phyloP scores from a whole-genome alignment of 257 asterid species.

The Pogostemon cablin region DNA sequence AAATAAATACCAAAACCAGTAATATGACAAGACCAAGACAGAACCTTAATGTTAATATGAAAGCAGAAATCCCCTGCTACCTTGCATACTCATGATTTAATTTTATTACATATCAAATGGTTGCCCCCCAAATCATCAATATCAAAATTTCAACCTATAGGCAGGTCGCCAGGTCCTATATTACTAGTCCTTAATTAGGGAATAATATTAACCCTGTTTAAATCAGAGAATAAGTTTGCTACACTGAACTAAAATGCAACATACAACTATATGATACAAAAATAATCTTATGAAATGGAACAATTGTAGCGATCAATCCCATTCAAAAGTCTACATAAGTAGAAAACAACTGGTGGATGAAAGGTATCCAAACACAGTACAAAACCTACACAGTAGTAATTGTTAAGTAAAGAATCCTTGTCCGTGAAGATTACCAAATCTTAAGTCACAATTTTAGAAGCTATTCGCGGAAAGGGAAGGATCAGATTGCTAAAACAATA shows the following conservation, averaged over 20 bases:
- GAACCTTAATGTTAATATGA: not conserved
- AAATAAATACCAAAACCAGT: slow-evolving; percentile 18
- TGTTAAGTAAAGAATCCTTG: slow-evolving; percentile 20
- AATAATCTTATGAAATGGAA: slow-evolving; percentile 14
- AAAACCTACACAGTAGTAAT: not conserved
- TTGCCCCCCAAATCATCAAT: slow-evolving; percentile 5
- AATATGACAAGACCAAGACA: not conserved
- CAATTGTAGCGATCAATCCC: slow-evolving; percentile 20
- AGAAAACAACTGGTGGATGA: slow-evolving; percentile 6
- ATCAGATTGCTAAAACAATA: not conserved
- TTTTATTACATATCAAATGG: slow-evolving; percentile 10
- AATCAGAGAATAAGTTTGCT: slow-evolving; percentile 1
- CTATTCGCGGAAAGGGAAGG: slow-evolving; percentile 16
- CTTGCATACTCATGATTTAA: slow-evolving; percentile 3
- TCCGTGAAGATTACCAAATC: slow-evolving; percentile 28
- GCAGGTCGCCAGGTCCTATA: slow-evolving; percentile 1
- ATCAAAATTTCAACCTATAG: not conserved
- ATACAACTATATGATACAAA: not conserved
- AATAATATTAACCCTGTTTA: not conserved
- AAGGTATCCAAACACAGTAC: slow-evolving; percentile 23
- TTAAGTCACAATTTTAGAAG: slow-evolving; percentile 9
- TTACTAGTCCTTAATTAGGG: not conserved
- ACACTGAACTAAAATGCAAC: slow-evolving; percentile 13
- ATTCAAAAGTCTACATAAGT: slow-evolving; percentile 30
- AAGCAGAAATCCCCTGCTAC: slow-evolving; percentile 17